Percentiles rank a stretch among this genome's conserved stretches.
These are phyloP conservation scores for Tricholoma matsutake DNA, from an alignment of 768 basidiomycete species.

Conservation along the genomic window DNA sequence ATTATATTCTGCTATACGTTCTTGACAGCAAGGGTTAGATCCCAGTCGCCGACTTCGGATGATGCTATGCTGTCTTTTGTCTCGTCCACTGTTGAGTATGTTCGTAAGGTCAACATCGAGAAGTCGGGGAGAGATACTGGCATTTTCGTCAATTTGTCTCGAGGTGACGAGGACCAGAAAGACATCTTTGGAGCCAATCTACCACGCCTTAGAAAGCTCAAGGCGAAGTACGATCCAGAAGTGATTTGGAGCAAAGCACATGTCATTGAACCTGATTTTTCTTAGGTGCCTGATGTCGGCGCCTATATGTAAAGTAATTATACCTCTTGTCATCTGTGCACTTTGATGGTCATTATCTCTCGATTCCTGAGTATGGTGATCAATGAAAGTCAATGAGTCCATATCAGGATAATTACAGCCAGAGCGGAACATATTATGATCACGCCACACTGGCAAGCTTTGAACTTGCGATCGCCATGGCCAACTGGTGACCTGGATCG, in stretches of 20 bases:
- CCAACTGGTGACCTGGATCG: too few relatives aligned
- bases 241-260: slow-evolving; percentile 26
- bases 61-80: background rate
- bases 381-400: too few relatives aligned
- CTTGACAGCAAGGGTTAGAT: background rate
- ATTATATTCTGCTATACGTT: background rate
- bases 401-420: too few relatives aligned
- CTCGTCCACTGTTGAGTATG: background rate
- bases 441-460: too few relatives aligned
- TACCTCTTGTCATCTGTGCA: too few relatives aligned
- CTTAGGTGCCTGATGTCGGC: too few relatives aligned
- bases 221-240: slow-evolving; percentile 30
- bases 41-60: slow-evolving; percentile 3
- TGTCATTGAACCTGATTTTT: slow-evolving; percentile 21
- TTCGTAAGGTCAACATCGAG: slow-evolving; percentile 7
- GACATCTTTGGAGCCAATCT: slow-evolving; percentile 27
- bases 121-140: slow-evolving; percentile 10
- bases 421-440: too few relatives aligned
- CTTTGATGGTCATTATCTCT: too few relatives aligned
- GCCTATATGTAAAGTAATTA: too few relatives aligned
- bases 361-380: too few relatives aligned
- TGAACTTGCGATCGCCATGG: too few relatives aligned
- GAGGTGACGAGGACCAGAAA: slow-evolving; percentile 19
- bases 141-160: slow-evolving; percentile 15
- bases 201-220: slow-evolving; percentile 20